Conservation (phyloP, 78 protist species). For the slime mould (Dictyostelium discoideum) region DNA sequence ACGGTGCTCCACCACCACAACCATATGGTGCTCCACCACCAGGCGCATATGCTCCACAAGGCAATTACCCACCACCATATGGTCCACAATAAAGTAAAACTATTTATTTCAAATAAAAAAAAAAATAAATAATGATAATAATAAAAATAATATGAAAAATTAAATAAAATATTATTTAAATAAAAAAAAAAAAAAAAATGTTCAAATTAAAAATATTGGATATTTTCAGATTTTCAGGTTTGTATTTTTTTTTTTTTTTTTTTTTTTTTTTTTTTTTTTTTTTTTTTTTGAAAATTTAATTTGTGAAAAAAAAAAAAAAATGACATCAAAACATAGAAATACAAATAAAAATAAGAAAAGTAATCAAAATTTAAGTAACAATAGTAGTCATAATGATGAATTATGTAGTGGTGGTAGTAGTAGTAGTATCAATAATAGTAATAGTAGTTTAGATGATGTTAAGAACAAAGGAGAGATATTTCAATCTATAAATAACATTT, state of each 20-base stretch:
- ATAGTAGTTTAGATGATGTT: not conserved
- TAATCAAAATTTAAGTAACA: too few species aligned
- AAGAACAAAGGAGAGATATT: not conserved
- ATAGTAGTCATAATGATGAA: not conserved
- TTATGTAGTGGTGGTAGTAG: not conserved
- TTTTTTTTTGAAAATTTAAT: too few species aligned
- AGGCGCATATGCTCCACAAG: not conserved
- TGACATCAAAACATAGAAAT: not conserved
- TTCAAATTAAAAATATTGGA: too few species aligned
- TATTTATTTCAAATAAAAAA: too few species aligned
- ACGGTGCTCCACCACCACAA: not conserved
- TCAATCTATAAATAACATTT: not conserved
- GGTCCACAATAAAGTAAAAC: not conserved
- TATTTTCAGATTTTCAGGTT: too few species aligned
- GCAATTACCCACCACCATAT: not conserved
- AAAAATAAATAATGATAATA: too few species aligned
- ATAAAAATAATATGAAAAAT: too few species aligned
- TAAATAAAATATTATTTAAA: too few species aligned
- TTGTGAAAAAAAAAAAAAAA: too few species aligned
- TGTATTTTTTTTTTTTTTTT: too few species aligned
- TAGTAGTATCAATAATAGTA: not conserved
- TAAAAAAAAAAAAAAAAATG: too few species aligned
- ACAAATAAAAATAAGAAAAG: not conserved
- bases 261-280: too few species aligned
- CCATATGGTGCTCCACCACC: not conserved